Conservation (phyloP, 257 asterid species). For the Solanum piurae region DNA sequence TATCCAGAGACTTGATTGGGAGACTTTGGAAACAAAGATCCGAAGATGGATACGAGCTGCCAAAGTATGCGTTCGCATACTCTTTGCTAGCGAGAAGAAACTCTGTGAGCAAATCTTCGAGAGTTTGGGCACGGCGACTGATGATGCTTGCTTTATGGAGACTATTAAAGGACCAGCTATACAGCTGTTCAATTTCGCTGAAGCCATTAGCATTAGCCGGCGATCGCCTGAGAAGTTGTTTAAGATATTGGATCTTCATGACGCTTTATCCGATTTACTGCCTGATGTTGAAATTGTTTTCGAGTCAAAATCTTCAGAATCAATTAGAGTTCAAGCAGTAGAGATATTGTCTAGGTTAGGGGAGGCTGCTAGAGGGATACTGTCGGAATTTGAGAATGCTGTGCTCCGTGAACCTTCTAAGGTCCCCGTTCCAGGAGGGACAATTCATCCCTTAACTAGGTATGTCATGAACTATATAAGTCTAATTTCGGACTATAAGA, state of each 20-base stretch:
- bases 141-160: constrained; percentile 30
- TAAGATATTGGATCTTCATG: constrained; percentile 35
- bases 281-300: constrained; percentile 26
- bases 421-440: constrained; percentile 27
- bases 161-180: constrained; percentile 26
- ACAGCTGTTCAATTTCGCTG: constrained; percentile 33
- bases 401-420: constrained; percentile 30
- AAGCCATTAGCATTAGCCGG: constrained; percentile 29
- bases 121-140: constrained; percentile 18
- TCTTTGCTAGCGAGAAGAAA: constrained; percentile 32
- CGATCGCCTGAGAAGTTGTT: constrained; percentile 39
- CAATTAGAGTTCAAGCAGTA: constrained; percentile 13
- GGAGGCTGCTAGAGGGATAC: constrained; percentile 29
- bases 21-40: constrained; percentile 27
- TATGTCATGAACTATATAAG: constrained; percentile 38
- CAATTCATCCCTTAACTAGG: constrained; percentile 40
- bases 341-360: constrained; percentile 32
- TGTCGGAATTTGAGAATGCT: constrained; percentile 39
- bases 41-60: constrained; percentile 30
- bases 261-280: constrained; percentile 16
- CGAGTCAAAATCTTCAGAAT: constrained; percentile 22
- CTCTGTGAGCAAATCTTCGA: constrained; percentile 26
- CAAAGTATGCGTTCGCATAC: constrained; percentile 16
- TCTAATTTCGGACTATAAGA: constrained; percentile 30
- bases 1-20: constrained; percentile 34